phyloP scores from a whole-genome alignment of 306 rosid genomes.

The Prinsepia uniflora region DNA sequence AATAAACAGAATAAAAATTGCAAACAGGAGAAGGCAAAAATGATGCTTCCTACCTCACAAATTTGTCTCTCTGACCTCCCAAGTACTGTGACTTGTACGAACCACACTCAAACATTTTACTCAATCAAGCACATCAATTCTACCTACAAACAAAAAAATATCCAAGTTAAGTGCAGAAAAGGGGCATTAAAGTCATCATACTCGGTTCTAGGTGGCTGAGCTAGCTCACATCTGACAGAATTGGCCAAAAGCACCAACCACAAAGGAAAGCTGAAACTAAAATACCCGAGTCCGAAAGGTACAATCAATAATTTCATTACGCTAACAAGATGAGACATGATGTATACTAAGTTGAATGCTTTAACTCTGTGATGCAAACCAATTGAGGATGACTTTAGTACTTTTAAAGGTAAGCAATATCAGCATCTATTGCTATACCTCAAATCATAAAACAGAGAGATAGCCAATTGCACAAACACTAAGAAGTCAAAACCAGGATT shows the following conservation, averaged over 20 bases:
- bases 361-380: background rate
- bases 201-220: background rate
- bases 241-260: background rate
- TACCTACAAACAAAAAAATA: slow-evolving; percentile 37
- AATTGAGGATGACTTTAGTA: background rate
- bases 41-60: slow-evolving; percentile 55
- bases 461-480: background rate
- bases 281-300: background rate
- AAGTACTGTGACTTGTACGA: slow-evolving; percentile 61
- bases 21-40: slow-evolving; percentile 21
- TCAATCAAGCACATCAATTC: slow-evolving; percentile 34
- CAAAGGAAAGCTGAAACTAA: background rate
- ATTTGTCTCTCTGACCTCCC: slow-evolving; percentile 78
- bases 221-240: background rate
- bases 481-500: background rate
- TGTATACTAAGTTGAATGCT: background rate
- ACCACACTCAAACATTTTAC: slow-evolving; percentile 65
- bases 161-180: slow-evolving; percentile 1
- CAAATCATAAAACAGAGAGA: background rate
- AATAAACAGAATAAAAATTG: background rate
- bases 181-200: background rate
- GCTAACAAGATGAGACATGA: background rate
- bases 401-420: background rate
- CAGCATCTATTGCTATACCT: background rate
- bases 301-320: background rate